Conservation (phyloP, 2,329 filamentous ascomycete genomes). For the Penicillium sp. region DNA sequence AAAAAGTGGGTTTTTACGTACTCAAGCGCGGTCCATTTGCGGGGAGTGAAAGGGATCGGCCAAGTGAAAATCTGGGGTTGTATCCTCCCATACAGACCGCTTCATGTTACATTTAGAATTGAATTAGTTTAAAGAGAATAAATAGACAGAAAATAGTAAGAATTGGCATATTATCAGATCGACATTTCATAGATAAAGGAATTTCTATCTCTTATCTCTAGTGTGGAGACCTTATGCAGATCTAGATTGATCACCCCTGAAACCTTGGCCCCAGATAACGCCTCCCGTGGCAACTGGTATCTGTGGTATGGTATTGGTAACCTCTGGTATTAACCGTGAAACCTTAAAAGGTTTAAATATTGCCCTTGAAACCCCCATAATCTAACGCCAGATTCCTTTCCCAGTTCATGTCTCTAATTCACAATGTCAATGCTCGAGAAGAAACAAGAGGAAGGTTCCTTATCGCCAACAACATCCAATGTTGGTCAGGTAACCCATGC, state of each 20-base stretch:
- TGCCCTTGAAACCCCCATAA: neutral
- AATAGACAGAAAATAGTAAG: neutral
- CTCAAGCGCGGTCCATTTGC: conserved; percentile 9
- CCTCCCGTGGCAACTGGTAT: neutral
- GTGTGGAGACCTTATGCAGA: neutral
- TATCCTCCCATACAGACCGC: neutral
- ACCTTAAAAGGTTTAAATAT: neutral
- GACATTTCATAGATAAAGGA: neutral
- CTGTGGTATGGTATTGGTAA: neutral
- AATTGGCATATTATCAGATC: neutral
- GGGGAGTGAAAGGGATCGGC: conserved; percentile 5
- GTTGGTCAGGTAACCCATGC: conserved; percentile 1
- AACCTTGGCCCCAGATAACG: neutral
- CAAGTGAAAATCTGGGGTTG: conserved; percentile 11
- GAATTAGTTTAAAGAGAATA: neutral
- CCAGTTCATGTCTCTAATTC: neutral
- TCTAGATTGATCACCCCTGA: neutral
- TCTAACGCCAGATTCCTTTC: neutral
- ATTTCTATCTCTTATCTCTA: neutral
- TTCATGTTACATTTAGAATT: neutral
- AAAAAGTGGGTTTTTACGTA: conserved; percentile 12
- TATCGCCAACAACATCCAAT: conserved; percentile 1
- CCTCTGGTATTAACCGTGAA: neutral
- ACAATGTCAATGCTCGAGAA: conserved; percentile 7
- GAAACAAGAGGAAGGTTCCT: conserved; percentile 2